Conservation (phyloP, 2,329 filamentous ascomycete species). For the Ophiosphaerella korrae region DNA sequence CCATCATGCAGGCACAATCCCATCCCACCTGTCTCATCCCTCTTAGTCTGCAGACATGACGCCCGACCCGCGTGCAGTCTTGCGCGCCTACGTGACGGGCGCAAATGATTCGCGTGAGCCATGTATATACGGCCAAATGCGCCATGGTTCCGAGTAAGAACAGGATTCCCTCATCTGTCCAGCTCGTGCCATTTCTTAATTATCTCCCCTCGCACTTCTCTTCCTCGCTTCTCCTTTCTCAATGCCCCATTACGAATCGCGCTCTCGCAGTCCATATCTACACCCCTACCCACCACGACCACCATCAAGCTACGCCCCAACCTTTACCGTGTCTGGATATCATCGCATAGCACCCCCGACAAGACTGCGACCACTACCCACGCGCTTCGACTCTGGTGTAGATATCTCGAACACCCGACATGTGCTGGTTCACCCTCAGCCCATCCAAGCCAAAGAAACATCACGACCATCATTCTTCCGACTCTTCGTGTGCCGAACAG, state of each 20-base stretch:
- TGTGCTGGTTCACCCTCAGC: constrained; percentile 43
- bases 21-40: constrained; percentile 31
- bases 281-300: constrained; percentile 22
- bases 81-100: constrained; percentile 17
- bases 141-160: constrained; percentile 13
- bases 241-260: constrained; percentile 29
- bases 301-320: constrained; percentile 25
- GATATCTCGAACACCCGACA: constrained; percentile 17
- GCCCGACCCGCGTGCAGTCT: constrained; percentile 23
- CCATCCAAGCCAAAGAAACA: constrained; percentile 27
- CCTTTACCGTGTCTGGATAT: constrained; percentile 23
- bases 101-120: constrained; percentile 23
- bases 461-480: constrained; percentile 20
- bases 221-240: constrained; percentile 10
- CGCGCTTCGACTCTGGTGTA: constrained; percentile 21
- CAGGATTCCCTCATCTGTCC: constrained; percentile 12
- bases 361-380: constrained; percentile 23
- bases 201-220: constrained; percentile 12
- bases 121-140: constrained; percentile 23
- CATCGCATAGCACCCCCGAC: constrained; percentile 31
- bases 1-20: constrained; percentile 34
- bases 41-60: constrained; percentile 7
- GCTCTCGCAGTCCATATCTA: constrained; percentile 13
- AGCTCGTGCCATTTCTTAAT: constrained; percentile 19
- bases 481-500: constrained; percentile 33